Evolutionary conservation across 2,329 filamentous ascomycete species (phyloP), one percentile per base, ranked within the genome.

Genomic region (Botrytis fragariae): DNA sequence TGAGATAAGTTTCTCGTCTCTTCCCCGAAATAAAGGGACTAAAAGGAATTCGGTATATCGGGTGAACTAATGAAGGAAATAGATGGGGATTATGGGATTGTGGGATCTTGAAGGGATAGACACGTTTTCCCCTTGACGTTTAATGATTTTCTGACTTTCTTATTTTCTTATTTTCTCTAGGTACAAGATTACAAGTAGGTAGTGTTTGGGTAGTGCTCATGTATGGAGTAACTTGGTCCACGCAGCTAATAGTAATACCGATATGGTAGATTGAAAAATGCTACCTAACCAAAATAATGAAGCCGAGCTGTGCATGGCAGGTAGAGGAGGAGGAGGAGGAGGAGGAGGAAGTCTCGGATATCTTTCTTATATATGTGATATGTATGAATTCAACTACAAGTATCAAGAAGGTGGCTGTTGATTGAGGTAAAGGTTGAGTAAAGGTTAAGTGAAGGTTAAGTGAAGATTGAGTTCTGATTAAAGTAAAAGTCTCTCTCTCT

Each of bases 1-100:
- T 35, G 62, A 35, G 61, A 25, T 39, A 39, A 25, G 37, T 25
- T 61, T 32, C 57, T 35, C 32, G 48, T 51, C 48, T 51, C 37
- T 42, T 42, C 25, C 35, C 25, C 18, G 60, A 62, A 20, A 42
- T 2, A 22, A 63, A 62, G 37, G 60, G 59, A 37, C 59, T 61
- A 39, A 35, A 45, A 25, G 44, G 25, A 51, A 25, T 65, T 65
- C 63, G 63, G 63, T 65, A 51, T 65, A 65, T 65, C 63, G 63
- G 63, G 63, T 1, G 29, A 65, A 65, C 16, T 65, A 39, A 65
- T 25, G 14, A 35, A 37, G 29, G 22, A 9, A n/a, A 35, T 16
- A n/a, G 63, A 62, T 62, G 32, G 35, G 35, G 59, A 61, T 61
- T 25, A 32, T 39, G 60, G 37, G 60, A 62, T 9, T n/a, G 12